These are phyloP conservation scores for Teratosphaeria viscida DNA, from an alignment of 2,329 filamentous ascomycete species.

Conservation along the genomic window DNA sequence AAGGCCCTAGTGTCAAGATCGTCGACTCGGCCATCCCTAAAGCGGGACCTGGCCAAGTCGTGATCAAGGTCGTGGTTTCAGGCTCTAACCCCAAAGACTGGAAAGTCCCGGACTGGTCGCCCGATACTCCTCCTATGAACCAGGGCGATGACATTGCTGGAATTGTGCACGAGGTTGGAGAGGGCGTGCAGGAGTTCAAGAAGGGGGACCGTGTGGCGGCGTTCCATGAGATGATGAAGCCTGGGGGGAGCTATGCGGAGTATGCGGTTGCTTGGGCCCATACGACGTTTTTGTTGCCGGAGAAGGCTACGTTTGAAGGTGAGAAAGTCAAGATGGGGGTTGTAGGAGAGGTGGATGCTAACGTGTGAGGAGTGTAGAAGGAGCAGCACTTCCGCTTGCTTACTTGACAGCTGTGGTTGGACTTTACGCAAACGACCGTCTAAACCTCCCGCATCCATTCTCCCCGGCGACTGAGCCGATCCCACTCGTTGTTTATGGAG, in stretches of 20 bases:
- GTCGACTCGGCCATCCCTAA: conserved; percentile 15
- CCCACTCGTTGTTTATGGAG: conserved; percentile 39
- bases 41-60: conserved; percentile 13
- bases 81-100: conserved; percentile 21
- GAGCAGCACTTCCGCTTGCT: conserved; percentile 36
- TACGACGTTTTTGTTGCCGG: conserved; percentile 47
- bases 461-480: conserved; percentile 17
- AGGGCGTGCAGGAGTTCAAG: conserved; percentile 47
- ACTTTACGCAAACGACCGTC: conserved; percentile 28
- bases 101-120: conserved; percentile 10
- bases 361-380: conserved; percentile 20
- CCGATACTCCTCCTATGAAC: conserved; percentile 24
- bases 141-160: conserved; percentile 28
- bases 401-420: conserved; percentile 37
- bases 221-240: conserved; percentile 42
- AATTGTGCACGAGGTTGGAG: conserved; percentile 44
- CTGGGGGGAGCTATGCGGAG: conserved; percentile 49
- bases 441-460: conserved; percentile 36
- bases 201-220: conserved; percentile 47
- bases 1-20: conserved; percentile 17
- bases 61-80: conserved; percentile 16
- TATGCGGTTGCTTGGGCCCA: conserved; percentile 48
- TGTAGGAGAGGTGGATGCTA: conserved; percentile 1
- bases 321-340: neutral
- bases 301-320: conserved; percentile 42